Base-by-base conservation (phyloP, 352 stramenopile genomes). In the Pythium apleroticum region DNA sequence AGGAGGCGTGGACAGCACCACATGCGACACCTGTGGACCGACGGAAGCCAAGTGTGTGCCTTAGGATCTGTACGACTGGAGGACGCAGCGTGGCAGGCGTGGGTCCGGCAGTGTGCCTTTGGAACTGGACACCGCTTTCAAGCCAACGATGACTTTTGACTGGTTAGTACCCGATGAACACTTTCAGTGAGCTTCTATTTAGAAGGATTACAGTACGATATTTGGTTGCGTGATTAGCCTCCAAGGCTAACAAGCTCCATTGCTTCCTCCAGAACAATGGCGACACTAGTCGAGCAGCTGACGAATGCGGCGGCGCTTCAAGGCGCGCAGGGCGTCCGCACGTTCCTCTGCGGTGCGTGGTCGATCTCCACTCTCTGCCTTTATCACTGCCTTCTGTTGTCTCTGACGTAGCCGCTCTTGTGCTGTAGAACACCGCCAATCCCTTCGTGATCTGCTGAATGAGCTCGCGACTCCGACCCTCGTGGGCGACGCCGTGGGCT, bases 311-410 rank as follows among this genome's bases (percentile, higher is more conserved):
- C 63, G 35, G 28, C 35, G 39, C 63, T 63, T 27, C 78, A 71
- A 33, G 81, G 81, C 74, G 71, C 72, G 11, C 55, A 28, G 31
- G 79, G 74, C 65, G 72, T 88, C 20, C 77, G 66, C 53, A 35
- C 58, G 17, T 80, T 73, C 48, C 62, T 90, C 1, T 60, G 66
- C 71, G 81, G 81, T 75, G 31, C 37, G 30, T 17, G 17, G 5
- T 5, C 30, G 15, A 4, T 5, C 11, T 24, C 19, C 17, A 5
- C 24, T 17, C 8, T 54, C 9, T 20, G 39, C 12, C 33, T 17
- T 2, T 14, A 19, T 22, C 10, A 31, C n/a, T 49, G 17, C 37
- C 33, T 59, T 17, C 1, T 24, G 0, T 30, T 22, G 30, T 20
- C 28, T 50, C 28, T 52, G 9, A 30, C 45, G 10, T 8, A 12